Conservation (phyloP, 1,284 basidiomycete species). For the Cryptococcus floricola region DNA sequence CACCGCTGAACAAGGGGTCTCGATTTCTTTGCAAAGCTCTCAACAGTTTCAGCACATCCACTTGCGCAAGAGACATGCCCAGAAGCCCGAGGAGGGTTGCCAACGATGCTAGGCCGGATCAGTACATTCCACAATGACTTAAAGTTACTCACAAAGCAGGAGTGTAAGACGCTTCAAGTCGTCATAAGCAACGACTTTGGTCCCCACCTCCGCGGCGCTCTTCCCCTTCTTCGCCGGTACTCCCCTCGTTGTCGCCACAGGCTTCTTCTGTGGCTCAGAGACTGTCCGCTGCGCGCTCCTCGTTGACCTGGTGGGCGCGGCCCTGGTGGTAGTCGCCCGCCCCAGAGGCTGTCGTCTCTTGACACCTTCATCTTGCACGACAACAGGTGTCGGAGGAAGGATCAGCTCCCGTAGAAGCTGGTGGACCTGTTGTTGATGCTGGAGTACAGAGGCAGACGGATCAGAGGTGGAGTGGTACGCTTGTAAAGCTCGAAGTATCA, state of each 20-base stretch:
- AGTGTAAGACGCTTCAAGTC: constrained; percentile 54
- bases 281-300: constrained; percentile 13
- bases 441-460: constrained; percentile 14
- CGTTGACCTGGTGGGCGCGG: constrained; percentile 4
- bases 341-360: constrained; percentile 18
- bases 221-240: neutral
- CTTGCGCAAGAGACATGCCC: constrained; percentile 52
- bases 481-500: constrained; percentile 24
- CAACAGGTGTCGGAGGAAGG: constrained; percentile 19
- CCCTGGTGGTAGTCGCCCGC: constrained; percentile 16
- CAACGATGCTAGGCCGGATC: constrained; percentile 55
- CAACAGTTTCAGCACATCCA: constrained; percentile 55
- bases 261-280: constrained; percentile 14
- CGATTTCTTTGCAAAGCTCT: constrained; percentile 56
- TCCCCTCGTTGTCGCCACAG: neutral
- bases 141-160: constrained; percentile 55
- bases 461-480: constrained; percentile 25
- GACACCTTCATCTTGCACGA: neutral
- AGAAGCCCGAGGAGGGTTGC: constrained; percentile 65
- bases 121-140: constrained; percentile 15
- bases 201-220: constrained; percentile 6
- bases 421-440: constrained; percentile 19
- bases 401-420: constrained; percentile 21
- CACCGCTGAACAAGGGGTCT: constrained; percentile 46
- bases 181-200: constrained; percentile 49